phyloP scores from a whole-genome alignment of 192 early-diverging fungal species.

The Umbelopsis sp. region DNA sequence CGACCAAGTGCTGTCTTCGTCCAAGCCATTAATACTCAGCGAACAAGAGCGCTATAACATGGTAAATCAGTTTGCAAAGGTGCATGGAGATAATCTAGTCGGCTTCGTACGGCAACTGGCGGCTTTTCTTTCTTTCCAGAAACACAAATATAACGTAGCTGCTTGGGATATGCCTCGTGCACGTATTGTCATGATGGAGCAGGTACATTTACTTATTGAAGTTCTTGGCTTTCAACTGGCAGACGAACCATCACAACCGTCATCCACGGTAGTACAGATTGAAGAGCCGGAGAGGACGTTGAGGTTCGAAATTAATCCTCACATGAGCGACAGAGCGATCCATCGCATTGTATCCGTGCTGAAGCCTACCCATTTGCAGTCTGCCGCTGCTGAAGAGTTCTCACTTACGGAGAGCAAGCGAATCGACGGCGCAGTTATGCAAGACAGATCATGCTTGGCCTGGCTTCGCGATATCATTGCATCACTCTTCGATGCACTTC shows the following conservation, averaged over 20 bases:
- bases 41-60: background rate
- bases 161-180: constrained; percentile 5
- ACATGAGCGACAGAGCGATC: background rate
- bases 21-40: constrained; percentile 13
- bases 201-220: background rate
- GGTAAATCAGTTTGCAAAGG: background rate
- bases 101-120: background rate
- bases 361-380: background rate
- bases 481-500: constrained; percentile 7
- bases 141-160: background rate
- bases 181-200: background rate
- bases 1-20: background rate
- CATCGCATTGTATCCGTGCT: background rate
- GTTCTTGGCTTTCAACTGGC: background rate
- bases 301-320: background rate
- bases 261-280: background rate
- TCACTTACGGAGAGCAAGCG: background rate
- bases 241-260: background rate
- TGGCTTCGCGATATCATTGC: background rate
- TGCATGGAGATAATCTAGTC: background rate
- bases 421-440: background rate
- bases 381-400: background rate
- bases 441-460: background rate
- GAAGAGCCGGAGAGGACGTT: background rate
- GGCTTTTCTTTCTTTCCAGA: background rate